Evolutionary conservation across 257 asterid genomes (phyloP).

Genomic region (Handroanthus guayacan): DNA sequence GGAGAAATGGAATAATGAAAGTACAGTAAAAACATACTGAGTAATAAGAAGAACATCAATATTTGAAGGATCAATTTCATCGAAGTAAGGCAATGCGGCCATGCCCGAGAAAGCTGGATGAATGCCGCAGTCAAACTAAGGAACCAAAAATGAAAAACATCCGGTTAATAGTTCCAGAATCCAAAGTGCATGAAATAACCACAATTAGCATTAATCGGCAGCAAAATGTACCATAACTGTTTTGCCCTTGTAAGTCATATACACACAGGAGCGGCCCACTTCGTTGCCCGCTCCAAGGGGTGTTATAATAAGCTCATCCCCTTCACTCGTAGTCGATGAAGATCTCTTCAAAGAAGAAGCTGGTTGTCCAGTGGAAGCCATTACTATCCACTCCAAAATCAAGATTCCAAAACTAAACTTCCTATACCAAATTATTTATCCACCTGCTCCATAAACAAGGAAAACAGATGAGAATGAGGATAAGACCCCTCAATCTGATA

Average conservation of each 20-base stretch:
- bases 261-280: conserved; percentile 96
- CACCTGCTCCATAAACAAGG: neutral
- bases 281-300: conserved; percentile 97
- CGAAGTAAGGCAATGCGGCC: conserved; percentile 98
- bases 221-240: conserved; percentile 65
- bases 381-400: conserved; percentile 25
- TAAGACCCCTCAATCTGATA: neutral
- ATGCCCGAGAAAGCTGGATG: conserved; percentile 97
- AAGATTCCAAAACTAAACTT: conserved; percentile 10
- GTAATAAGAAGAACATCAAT: conserved; percentile 94
- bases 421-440: conserved; percentile 10
- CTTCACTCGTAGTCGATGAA: conserved; percentile 58
- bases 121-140: conserved; percentile 94
- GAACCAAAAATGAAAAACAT: neutral
- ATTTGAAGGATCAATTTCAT: conserved; percentile 86
- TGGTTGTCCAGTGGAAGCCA: conserved; percentile 74
- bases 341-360: conserved; percentile 59
- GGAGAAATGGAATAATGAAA: neutral
- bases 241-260: conserved; percentile 94
- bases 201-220: neutral
- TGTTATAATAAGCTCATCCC: conserved; percentile 85
- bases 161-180: conserved; percentile 1
- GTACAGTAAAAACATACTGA: conserved; percentile 58
- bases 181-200: neutral
- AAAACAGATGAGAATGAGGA: neutral